Conservation (phyloP, 1,284 basidiomycete species). For the Cerioporus squamosus region DNA sequence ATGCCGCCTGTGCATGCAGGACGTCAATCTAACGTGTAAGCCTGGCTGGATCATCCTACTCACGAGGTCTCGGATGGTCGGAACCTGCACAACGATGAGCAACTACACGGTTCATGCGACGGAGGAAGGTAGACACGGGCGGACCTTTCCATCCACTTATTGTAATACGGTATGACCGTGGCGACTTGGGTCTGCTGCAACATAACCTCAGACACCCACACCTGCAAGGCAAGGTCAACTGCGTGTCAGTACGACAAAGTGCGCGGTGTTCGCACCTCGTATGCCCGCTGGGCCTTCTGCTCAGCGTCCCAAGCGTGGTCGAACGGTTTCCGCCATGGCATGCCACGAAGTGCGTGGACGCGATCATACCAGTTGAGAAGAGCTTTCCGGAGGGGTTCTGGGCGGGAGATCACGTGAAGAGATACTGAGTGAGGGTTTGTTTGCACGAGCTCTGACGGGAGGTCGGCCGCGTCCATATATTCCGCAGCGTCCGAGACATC, state of each 20-base stretch:
- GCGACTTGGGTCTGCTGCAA: constrained; percentile 94
- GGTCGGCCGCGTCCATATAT: background rate
- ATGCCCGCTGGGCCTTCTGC: constrained; percentile 73
- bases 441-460: background rate
- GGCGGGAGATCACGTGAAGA: constrained; percentile 40
- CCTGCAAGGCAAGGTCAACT: constrained; percentile 45
- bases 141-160: constrained; percentile 81
- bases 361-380: constrained; percentile 72
- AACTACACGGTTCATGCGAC: background rate
- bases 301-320: constrained; percentile 52
- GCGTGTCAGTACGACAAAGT: too few species aligned
- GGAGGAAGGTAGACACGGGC: constrained; percentile 26
- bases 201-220: constrained; percentile 95
- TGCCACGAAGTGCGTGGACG: constrained; percentile 67
- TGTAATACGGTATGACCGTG: constrained; percentile 91
- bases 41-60: constrained; percentile 23
- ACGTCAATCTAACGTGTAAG: background rate
- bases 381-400: constrained; percentile 46
- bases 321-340: constrained; percentile 87
- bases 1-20: constrained; percentile 51
- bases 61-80: constrained; percentile 81
- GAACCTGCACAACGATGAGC: constrained; percentile 53
- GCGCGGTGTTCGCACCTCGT: constrained; percentile 56
- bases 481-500: constrained; percentile 4
- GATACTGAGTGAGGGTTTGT: constrained; percentile 35